phyloP scores from a whole-genome alignment of 2,329 filamentous ascomycete species.

The Xylaria arbuscula region DNA sequence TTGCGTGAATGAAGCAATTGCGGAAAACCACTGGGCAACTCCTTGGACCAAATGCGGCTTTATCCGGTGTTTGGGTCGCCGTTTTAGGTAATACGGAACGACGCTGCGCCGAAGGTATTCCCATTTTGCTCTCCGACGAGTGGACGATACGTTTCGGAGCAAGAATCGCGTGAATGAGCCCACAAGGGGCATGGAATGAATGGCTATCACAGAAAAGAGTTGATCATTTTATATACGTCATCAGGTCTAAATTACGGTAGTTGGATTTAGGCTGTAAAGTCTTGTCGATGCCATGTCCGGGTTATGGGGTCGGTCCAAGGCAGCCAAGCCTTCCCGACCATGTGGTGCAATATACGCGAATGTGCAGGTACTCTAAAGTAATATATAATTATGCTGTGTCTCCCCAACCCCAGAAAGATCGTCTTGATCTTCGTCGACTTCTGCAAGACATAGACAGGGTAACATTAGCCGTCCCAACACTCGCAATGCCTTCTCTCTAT shows the following conservation, averaged over 20 bases:
- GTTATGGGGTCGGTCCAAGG: slow-evolving; percentile 22
- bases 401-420: slow-evolving; percentile 7
- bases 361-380: background rate
- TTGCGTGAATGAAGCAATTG: slow-evolving; percentile 5
- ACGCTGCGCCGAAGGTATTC: slow-evolving; percentile 22
- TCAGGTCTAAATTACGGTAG: slow-evolving; percentile 16
- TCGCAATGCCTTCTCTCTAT: slow-evolving; percentile 37
- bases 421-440: slow-evolving; percentile 22
- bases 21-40: slow-evolving; percentile 9
- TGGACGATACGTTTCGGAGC: slow-evolving; percentile 1
- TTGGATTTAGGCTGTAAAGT: slow-evolving; percentile 17
- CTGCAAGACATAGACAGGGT: slow-evolving; percentile 24
- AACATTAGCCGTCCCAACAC: background rate
- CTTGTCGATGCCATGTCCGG: slow-evolving; percentile 18
- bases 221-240: slow-evolving; percentile 20
- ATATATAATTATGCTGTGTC: slow-evolving; percentile 27
- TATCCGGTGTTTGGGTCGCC: slow-evolving; percentile 29
- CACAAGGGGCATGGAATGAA: background rate
- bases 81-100: slow-evolving; percentile 37
- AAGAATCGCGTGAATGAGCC: background rate
- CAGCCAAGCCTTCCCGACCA: slow-evolving; percentile 24
- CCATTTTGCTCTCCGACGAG: slow-evolving; percentile 12
- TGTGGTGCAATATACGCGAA: slow-evolving; percentile 17
- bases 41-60: slow-evolving; percentile 7
- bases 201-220: background rate